Evolutionary conservation across 495 filamentous ascomycete genomes (phyloP).

Genomic region (Elasticomyces elasticus): DNA sequence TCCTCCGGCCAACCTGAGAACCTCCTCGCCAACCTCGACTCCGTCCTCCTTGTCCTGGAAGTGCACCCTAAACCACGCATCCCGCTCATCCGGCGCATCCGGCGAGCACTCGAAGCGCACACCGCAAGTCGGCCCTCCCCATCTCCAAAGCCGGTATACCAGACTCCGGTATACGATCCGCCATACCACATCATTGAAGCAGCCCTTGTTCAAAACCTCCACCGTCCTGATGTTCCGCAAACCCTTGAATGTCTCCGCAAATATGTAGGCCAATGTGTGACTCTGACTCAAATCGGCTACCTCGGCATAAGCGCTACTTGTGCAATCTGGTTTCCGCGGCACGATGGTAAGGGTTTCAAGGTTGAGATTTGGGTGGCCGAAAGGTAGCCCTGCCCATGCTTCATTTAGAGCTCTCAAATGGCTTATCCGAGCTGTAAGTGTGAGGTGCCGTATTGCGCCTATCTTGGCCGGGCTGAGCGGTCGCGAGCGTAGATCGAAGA

Average conservation of each 20-base stretch:
- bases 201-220: slow-evolving; percentile 17
- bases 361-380: slow-evolving; percentile 12
- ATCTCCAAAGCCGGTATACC: slow-evolving; percentile 19
- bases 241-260: slow-evolving; percentile 20
- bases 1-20: slow-evolving; percentile 8
- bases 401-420: slow-evolving; percentile 23
- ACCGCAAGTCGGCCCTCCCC: slow-evolving; percentile 18
- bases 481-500: slow-evolving; percentile 1
- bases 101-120: slow-evolving; percentile 12
- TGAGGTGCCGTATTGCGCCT: slow-evolving; percentile 11
- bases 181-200: slow-evolving; percentile 18
- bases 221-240: slow-evolving; percentile 15
- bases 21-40: slow-evolving; percentile 7
- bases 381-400: slow-evolving; percentile 18
- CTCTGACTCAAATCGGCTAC: slow-evolving; percentile 19
- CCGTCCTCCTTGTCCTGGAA: neutral
- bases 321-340: slow-evolving; percentile 15
- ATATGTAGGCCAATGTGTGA: slow-evolving; percentile 23
- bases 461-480: slow-evolving; percentile 5
- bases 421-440: slow-evolving; percentile 15
- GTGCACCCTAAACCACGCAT: slow-evolving; percentile 10
- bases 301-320: slow-evolving; percentile 13
- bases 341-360: slow-evolving; percentile 18
- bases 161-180: slow-evolving; percentile 15
- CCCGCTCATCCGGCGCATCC: slow-evolving; percentile 1